Evolutionary conservation across 495 filamentous ascomycete genomes (phyloP).

Genomic region (Trichoderma erinaceum): DNA sequence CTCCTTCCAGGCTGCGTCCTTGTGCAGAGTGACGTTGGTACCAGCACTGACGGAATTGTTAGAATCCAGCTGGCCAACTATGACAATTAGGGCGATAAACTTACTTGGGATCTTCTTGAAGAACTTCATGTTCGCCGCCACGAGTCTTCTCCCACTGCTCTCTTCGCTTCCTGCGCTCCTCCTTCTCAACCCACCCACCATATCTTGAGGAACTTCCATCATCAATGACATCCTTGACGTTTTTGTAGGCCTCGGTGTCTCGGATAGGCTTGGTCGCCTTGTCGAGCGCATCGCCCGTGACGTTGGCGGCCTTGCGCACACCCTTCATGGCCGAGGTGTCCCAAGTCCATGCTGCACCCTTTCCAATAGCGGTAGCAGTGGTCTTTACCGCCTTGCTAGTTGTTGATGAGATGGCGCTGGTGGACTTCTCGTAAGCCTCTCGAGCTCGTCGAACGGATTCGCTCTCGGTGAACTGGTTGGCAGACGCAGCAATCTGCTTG

Average conservation of each 20-base stretch:
- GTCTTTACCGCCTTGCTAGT: constrained; percentile 74
- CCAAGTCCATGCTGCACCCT: constrained; percentile 94
- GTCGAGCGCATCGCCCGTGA: constrained; percentile 79
- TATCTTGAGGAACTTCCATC: constrained; percentile 95
- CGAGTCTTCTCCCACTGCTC: constrained; percentile 59
- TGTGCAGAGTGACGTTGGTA: constrained; percentile 89
- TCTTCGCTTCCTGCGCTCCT: constrained; percentile 74
- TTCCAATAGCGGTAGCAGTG: constrained; percentile 79
- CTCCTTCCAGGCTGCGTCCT: constrained; percentile 93
- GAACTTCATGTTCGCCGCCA: constrained; percentile 49
- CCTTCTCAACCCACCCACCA: constrained; percentile 92
- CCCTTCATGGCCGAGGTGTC: constrained; percentile 89
- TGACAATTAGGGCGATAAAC: constrained; percentile 25
- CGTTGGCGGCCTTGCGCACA: constrained; percentile 76
- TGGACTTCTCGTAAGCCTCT: constrained; percentile 76
- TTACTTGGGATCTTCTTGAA: constrained; percentile 86
- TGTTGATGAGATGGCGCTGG: constrained; percentile 63
- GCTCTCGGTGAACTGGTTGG: constrained; percentile 88
- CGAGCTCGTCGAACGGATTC: constrained; percentile 83
- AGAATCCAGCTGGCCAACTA: background rate
- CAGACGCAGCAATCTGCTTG: constrained; percentile 81
- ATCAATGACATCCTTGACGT: constrained; percentile 92
- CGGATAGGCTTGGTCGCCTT: constrained; percentile 89
- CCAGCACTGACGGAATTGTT: constrained; percentile 58
- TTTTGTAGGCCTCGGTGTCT: constrained; percentile 88